Base-by-base conservation (phyloP, 2,329 filamentous ascomycete species). In the Zymoseptoria ardabiliae region DNA sequence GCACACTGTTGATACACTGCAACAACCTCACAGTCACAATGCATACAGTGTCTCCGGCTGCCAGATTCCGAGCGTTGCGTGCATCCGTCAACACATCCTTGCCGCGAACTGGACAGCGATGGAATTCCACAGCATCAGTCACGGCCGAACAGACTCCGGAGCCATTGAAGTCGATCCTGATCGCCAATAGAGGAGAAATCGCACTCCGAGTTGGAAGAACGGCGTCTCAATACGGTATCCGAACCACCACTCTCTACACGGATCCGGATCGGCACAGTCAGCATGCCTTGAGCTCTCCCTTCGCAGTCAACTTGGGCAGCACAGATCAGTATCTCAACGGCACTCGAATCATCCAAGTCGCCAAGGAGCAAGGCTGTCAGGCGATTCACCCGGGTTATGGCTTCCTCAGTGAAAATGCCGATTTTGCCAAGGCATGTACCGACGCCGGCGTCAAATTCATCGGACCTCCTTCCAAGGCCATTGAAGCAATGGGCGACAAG, bases 141-240 rank as follows among this genome's bases (percentile, higher is more conserved):
- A 59, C 65, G 51, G 58, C 59, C 60, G 52, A 55, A 51, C 50
- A 59, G 50, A 58, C 60, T 54, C 63, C 57, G 22, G 66, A 68
- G 52, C 71, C 71, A 54, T 61, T 74, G 30, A 66, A 69, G 45
- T 96, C 91, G 8, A 89, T 97, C 50, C 82, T 99, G 22, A 97
- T 99, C 72, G 94, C 94, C 57, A 99, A 99, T 74, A 87, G 94
- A 68, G 94, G 94, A 68, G 94, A 99, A 76, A 99, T 99, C 68
- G 94, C 94, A 54, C 81, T 99, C 72, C 89, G 94, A 66, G 94
- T 99, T 66, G 89, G 92, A 66, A 85, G 87, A 66, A 99, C 94
- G 21, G 94, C 94, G 35, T 82, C 89, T 55, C 85, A 88, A 64
- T 88, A 96, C 71, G 93, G 94, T 59, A 96, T 99, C 71, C 86